Base-by-base conservation (phyloP, 2,329 filamentous ascomycete species). In the Cladosporium cucumerinum region DNA sequence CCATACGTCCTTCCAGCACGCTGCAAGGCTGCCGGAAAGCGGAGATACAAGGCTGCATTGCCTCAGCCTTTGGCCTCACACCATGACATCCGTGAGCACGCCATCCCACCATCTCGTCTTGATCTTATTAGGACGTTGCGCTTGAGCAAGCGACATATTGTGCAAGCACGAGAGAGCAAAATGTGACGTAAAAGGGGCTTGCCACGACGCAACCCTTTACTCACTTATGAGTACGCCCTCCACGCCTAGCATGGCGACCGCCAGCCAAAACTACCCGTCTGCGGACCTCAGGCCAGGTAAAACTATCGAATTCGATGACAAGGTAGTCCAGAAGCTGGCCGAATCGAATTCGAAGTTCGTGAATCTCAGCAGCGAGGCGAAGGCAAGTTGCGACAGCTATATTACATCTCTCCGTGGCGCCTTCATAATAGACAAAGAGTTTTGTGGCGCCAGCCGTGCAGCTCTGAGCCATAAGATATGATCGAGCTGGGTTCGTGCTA, bases 101-200 rank as follows among this genome's bases (percentile, higher is more conserved):
- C 49, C 49, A 52, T 52, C 49, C 49, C 49, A 32, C 49, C 49
- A 52, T 52, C 49, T 52, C 49, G 26, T 30, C 49, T 52, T 32
- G 26, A 4, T 26, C 49, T n/a, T 18, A 30, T 25, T 7, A 52
- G 7, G 25, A 32, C 26, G 26, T 30, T 30, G 16, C 16, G 49
- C 26, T 18, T 30, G 49, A 30, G 49, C 26, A 52, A 28, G 49
- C 49, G 16, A 18, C 49, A 52, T 11, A 26, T 52, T n/a, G 16
- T 52, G 26, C 32, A n/a, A 30, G 49, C 26, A 52, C 26, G 26
- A 52, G 49, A 52, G 49, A 52, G 49, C 25, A 52, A 25, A 30
- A 52, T 52, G 25, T 51, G 26, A 52, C 11, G 16, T 52, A 18
- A 52, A 26, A 21, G 49, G 21, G 49, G 49, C 26, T 52, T 52